Evolutionary conservation across 2,329 filamentous ascomycete genomes (phyloP).

Genomic region (Neofusicoccum ribis): DNA sequence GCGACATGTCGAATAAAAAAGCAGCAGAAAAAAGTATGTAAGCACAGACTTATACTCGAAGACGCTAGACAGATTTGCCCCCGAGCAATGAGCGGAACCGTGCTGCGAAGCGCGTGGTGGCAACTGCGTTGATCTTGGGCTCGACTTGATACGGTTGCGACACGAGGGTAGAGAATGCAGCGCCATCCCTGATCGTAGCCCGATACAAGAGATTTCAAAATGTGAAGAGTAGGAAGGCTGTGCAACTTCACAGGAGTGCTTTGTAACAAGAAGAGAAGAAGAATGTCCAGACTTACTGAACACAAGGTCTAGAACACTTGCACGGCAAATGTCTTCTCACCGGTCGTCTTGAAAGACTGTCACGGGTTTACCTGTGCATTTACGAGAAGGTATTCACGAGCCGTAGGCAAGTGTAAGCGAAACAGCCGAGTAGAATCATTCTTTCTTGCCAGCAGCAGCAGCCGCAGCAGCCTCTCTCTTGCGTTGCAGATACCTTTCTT

Average conservation of each 20-base stretch:
- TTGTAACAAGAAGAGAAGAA: background rate
- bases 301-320: background rate
- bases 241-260: background rate
- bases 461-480: conserved; percentile 72
- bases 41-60: conserved; percentile 16
- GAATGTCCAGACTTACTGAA: background rate
- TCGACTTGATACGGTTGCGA: conserved; percentile 12
- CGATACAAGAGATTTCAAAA: background rate
- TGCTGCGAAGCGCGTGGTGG: conserved; percentile 2
- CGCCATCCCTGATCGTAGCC: conserved; percentile 14
- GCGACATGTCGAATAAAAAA: background rate
- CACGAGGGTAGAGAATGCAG: background rate
- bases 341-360: background rate
- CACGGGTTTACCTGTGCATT: background rate
- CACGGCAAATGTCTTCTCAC: background rate
- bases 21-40: background rate
- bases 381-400: background rate
- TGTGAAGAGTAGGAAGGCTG: too few species aligned
- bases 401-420: background rate
- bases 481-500: conserved; percentile 75
- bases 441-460: conserved; percentile 4
- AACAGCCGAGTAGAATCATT: background rate
- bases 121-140: conserved; percentile 3
- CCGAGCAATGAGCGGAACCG: conserved; percentile 16
- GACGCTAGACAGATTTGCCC: background rate